phyloP scores from a whole-genome alignment of 768 basidiomycete species.

The Boletus reticuloceps region DNA sequence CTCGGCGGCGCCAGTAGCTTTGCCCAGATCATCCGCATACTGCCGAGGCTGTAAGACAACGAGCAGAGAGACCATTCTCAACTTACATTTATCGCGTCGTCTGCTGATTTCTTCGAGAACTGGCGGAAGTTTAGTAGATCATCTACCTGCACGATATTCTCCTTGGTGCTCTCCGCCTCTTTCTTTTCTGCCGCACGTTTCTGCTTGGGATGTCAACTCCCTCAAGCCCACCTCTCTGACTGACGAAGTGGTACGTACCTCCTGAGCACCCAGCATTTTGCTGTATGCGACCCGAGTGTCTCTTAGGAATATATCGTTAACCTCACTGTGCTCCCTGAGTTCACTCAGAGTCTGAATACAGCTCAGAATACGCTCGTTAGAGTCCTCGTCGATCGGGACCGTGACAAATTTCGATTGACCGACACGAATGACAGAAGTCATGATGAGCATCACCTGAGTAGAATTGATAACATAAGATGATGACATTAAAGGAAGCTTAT shows the following conservation, averaged over 20 bases:
- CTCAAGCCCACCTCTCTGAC: neutral
- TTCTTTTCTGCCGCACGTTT: constrained; percentile 91
- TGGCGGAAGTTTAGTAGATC: constrained; percentile 91
- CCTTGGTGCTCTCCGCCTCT: constrained; percentile 69
- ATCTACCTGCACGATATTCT: constrained; percentile 82
- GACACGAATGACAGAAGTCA: constrained; percentile 95
- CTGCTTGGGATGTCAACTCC: constrained; percentile 35
- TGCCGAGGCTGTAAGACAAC: constrained; percentile 29
- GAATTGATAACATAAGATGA: neutral
- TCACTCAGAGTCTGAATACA: constrained; percentile 94
- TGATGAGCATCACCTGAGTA: constrained; percentile 87
- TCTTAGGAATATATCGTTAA: constrained; percentile 71
- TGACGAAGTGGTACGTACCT: constrained; percentile 46
- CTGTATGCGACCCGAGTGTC: constrained; percentile 92
- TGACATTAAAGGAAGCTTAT: neutral
- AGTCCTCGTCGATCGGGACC: constrained; percentile 97
- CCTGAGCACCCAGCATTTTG: constrained; percentile 94
- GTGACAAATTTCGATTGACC: constrained; percentile 96
- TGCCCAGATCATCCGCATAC: constrained; percentile 87
- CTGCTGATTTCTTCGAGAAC: constrained; percentile 87
- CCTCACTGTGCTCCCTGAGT: constrained; percentile 52
- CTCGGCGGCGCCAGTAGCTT: constrained; percentile 84
- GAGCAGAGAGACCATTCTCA: neutral
- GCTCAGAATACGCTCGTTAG: constrained; percentile 91
- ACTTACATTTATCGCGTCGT: constrained; percentile 73